A percentile compares a stretch with the other conserved stretches of the same genome.
phyloP scores from a whole-genome alignment of 2,329 filamentous ascomycete genomes.

The Pseudogymnoascus sp. region DNA sequence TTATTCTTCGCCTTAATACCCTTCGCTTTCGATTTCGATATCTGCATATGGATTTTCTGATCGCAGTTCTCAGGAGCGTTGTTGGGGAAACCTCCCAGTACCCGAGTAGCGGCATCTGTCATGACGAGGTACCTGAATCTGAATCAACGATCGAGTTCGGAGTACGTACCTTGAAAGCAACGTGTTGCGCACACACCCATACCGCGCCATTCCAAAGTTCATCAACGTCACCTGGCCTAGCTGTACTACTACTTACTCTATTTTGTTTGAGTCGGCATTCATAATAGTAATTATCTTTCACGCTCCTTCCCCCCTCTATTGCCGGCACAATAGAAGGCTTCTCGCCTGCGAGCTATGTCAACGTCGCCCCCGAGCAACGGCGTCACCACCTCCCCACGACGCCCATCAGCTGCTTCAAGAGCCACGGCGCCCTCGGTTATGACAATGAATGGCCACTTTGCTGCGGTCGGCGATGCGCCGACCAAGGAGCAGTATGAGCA shows the following conservation, averaged over 20 bases:
- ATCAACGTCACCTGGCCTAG: neutral
- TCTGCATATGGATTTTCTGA: neutral
- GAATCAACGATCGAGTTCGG: neutral
- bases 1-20: neutral
- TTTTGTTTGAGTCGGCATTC: slow-evolving; percentile 3
- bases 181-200: slow-evolving; percentile 1
- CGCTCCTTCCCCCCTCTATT: slow-evolving; percentile 8
- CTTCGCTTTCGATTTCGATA: neutral
- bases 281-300: neutral
- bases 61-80: neutral
- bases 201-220: neutral
- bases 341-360: neutral
- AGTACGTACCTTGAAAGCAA: slow-evolving; percentile 6
- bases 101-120: neutral
- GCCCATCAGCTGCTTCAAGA: slow-evolving; percentile 26
- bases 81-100: neutral
- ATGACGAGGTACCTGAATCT: neutral
- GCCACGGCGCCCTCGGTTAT: slow-evolving; percentile 28
- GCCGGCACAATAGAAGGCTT: slow-evolving; percentile 5
- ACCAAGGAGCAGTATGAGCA: slow-evolving; percentile 69
- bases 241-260: neutral
- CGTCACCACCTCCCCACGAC: slow-evolving; percentile 12
- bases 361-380: slow-evolving; percentile 23
- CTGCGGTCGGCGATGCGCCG: slow-evolving; percentile 60
- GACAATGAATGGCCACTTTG: slow-evolving; percentile 74